phyloP scores from a whole-genome alignment of 2,329 filamentous ascomycete species.

The Epicoccum sorghinum region DNA sequence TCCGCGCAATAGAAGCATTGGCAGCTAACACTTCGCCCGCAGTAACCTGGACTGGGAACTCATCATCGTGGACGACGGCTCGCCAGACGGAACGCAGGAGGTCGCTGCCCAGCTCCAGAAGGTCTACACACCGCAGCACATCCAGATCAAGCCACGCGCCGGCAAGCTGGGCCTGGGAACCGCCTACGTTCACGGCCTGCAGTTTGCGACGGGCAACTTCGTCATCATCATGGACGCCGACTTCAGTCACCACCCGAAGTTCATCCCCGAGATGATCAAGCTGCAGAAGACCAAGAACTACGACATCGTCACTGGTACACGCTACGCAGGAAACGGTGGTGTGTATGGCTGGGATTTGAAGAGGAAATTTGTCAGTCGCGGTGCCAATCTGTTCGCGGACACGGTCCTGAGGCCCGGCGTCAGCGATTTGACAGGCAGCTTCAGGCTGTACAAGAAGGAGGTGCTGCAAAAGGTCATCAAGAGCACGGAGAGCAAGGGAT shows the following conservation, averaged over 20 bases:
- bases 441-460: constrained; percentile 89
- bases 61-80: constrained; percentile 97
- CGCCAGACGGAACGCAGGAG: constrained; percentile 91
- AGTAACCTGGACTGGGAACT: constrained; percentile 97
- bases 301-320: constrained; percentile 96
- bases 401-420: constrained; percentile 92
- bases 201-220: constrained; percentile 89
- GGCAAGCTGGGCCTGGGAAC: constrained; percentile 98
- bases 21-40: constrained; percentile 13
- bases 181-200: constrained; percentile 91
- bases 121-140: constrained; percentile 75
- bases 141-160: constrained; percentile 83
- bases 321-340: constrained; percentile 84
- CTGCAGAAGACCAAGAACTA: constrained; percentile 79
- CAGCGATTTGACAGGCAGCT: constrained; percentile 93
- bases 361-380: constrained; percentile 74
- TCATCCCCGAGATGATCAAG: constrained; percentile 92
- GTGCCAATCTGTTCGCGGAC: constrained; percentile 94
- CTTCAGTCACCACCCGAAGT: constrained; percentile 98
- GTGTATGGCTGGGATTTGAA: constrained; percentile 98
- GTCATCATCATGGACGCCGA: constrained; percentile 99
- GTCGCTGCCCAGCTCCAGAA: constrained; percentile 89
- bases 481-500: constrained; percentile 93
- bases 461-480: constrained; percentile 89
- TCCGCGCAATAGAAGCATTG: not conserved